These are phyloP conservation scores for Barnettozyma populi DNA, from an alignment of 805 yeast species.

Conservation along the genomic window DNA sequence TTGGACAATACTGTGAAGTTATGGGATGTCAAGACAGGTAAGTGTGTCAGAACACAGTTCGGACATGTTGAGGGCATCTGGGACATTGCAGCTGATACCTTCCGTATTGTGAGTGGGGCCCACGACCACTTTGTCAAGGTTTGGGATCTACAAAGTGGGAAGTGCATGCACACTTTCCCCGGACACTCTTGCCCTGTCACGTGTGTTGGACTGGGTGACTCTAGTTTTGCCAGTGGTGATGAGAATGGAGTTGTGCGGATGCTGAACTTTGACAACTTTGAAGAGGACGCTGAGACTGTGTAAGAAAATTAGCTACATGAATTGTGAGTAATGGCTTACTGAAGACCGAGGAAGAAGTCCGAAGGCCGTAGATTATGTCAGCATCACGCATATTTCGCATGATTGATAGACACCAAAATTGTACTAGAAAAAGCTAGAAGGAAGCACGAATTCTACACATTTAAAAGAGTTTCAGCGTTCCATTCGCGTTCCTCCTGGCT, in stretches of 20 bases:
- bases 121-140: conserved; percentile 87
- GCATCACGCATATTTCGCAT: background rate
- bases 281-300: background rate
- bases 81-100: conserved; percentile 94
- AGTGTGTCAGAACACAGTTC: conserved; percentile 88
- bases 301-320: background rate
- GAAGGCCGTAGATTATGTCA: background rate
- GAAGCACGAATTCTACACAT: background rate
- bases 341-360: no score
- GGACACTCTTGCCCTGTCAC: conserved; percentile 58
- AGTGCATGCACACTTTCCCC: conserved; percentile 88
- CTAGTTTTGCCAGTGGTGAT: conserved; percentile 84
- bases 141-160: conserved; percentile 95
- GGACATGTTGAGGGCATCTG: conserved; percentile 99
- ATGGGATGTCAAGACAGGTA: conserved; percentile 86
- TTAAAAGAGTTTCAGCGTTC: background rate
- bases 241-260: conserved; percentile 85
- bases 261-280: conserved; percentile 61
- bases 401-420: background rate
- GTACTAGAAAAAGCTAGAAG: background rate
- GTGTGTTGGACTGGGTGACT: conserved; percentile 84
- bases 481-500: background rate
- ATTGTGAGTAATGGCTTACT: background rate
- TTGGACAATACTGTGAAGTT: conserved; percentile 88
- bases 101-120: conserved; percentile 90